These are phyloP conservation scores for Phytophthora cryptogea DNA, from an alignment of 352 stramenopile genomes.

Conservation along the genomic window DNA sequence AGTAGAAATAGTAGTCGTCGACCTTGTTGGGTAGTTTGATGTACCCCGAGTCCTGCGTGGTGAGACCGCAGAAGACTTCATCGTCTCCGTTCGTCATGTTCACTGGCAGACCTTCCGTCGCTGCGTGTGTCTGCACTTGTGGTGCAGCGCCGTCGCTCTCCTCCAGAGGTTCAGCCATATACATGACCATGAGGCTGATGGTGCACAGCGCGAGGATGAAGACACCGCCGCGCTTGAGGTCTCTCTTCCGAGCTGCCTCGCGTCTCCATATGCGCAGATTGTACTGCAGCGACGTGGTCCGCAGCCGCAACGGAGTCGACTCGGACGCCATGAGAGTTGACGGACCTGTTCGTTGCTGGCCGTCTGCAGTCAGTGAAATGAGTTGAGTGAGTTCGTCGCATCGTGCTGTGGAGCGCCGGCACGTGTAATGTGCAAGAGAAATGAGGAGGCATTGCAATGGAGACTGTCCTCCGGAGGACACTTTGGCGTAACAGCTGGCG, in stretches of 20 bases:
- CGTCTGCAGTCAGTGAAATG: conserved; percentile 17
- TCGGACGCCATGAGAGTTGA: conserved; percentile 23
- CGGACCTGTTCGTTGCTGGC: not conserved
- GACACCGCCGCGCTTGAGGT: conserved; percentile 29
- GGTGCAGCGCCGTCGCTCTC: conserved; percentile 8
- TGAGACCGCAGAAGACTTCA: conserved; percentile 53
- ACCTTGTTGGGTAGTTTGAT: conserved; percentile 68
- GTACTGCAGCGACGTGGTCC: conserved; percentile 33
- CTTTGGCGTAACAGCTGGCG: conserved; percentile 10
- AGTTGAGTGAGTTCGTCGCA: conserved; percentile 25
- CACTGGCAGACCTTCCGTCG: conserved; percentile 18
- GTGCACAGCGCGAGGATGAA: conserved; percentile 29
- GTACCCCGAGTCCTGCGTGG: conserved; percentile 64
- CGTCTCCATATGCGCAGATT: conserved; percentile 33
- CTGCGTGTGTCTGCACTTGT: conserved; percentile 27
- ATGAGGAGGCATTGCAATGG: not conserved
- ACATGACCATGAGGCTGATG: conserved; percentile 29
- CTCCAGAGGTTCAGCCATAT: conserved; percentile 20
- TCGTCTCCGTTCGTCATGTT: conserved; percentile 34
- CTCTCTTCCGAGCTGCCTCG: conserved; percentile 27
- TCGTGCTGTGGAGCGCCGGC: conserved; percentile 17
- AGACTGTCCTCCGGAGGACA: conserved; percentile 17
- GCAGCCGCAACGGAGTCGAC: conserved; percentile 26
- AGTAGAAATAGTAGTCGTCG: conserved; percentile 80
- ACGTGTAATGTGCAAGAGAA: conserved; percentile 18